Conservation (phyloP, 2,329 filamentous ascomycete species). For the Cladophialophora psammophila region DNA sequence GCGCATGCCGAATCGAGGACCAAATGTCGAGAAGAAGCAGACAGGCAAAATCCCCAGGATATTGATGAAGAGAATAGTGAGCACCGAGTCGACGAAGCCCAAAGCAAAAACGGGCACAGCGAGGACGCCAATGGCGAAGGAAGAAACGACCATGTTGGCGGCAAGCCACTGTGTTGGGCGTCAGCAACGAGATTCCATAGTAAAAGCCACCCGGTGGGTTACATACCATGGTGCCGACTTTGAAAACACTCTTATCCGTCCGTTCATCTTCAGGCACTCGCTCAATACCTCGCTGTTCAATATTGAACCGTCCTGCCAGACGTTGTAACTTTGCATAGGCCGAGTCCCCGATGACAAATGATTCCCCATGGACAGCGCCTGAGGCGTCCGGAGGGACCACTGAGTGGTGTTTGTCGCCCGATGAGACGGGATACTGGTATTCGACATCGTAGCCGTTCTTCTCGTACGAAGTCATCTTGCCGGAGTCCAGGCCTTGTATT, state of each 20-base stretch:
- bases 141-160: constrained; percentile 78
- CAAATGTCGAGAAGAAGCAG: constrained; percentile 79
- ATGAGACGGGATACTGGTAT: constrained; percentile 17
- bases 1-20: constrained; percentile 74
- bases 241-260: constrained; percentile 68
- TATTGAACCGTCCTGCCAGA: constrained; percentile 68
- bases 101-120: constrained; percentile 72
- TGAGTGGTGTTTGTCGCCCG: constrained; percentile 36
- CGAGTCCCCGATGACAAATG: constrained; percentile 64
- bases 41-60: constrained; percentile 74
- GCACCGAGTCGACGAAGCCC: constrained; percentile 74
- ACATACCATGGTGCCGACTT: constrained; percentile 75
- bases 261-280: constrained; percentile 74
- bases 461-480: constrained; percentile 31
- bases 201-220: constrained; percentile 4
- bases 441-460: constrained; percentile 35
- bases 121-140: constrained; percentile 77
- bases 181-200: neutral
- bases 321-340: constrained; percentile 67
- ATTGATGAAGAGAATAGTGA: constrained; percentile 78
- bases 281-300: constrained; percentile 79
- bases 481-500: neutral
- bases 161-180: constrained; percentile 68
- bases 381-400: constrained; percentile 46
- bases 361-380: constrained; percentile 64